Evolutionary conservation across 1,284 basidiomycete species (phyloP).

Genomic region (Cutaneotrichosporon dermatis): DNA sequence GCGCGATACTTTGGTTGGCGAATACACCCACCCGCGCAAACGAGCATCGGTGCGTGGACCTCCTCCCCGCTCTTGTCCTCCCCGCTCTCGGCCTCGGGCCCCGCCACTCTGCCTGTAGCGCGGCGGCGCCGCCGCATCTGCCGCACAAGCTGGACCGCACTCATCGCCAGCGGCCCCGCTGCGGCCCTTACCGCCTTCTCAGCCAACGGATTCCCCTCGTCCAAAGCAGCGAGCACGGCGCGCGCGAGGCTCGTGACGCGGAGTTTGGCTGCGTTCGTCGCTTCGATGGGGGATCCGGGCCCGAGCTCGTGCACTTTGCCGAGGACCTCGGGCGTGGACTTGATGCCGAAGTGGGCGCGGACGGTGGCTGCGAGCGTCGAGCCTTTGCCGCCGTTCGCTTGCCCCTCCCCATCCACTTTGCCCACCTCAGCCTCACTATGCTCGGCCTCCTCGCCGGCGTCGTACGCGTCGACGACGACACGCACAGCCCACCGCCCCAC

Average conservation of each 20-base stretch:
- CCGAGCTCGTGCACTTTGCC: conserved; percentile 36
- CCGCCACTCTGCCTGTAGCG: too few species aligned
- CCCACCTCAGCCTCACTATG: conserved; percentile 7
- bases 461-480: conserved; percentile 28
- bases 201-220: conserved; percentile 22
- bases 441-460: conserved; percentile 21
- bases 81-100: too few species aligned
- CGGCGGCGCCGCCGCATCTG: conserved; percentile 18
- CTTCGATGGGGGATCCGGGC: conserved; percentile 16
- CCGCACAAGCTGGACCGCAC: conserved; percentile 21
- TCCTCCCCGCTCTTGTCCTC: conserved; percentile 3
- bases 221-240: conserved; percentile 21
- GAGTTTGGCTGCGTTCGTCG: conserved; percentile 34
- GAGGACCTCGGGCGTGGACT: conserved; percentile 28
- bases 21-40: conserved; percentile 32
- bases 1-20: conserved; percentile 27
- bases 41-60: conserved; percentile 11
- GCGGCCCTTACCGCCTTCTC: conserved; percentile 23
- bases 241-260: conserved; percentile 25
- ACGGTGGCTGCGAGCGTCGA: conserved; percentile 20
- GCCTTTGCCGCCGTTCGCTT: too few species aligned
- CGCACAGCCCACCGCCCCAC: conserved; percentile 31
- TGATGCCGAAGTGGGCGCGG: conserved; percentile 26
- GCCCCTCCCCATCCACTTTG: too few species aligned
- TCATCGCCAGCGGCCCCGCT: conserved; percentile 17